A percentile compares a stretch with the other conserved stretches of the same genome.
phyloP scores from a whole-genome alignment of 495 filamentous ascomycete species.

The Lasiosphaeriaceae sp. region DNA sequence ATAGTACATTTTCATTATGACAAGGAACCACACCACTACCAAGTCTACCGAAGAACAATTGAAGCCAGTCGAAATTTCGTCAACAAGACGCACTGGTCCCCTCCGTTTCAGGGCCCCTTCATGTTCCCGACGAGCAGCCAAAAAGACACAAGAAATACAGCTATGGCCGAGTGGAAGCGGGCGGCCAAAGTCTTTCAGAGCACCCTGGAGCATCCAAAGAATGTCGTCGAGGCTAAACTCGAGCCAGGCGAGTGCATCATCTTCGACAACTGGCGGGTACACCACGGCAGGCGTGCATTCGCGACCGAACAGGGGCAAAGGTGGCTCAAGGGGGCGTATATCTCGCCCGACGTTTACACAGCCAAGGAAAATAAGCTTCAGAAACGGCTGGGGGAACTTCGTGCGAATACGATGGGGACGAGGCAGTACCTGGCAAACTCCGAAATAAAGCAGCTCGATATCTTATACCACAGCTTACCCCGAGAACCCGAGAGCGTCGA shows the following conservation, averaged over 20 bases:
- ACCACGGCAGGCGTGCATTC: constrained; percentile 77
- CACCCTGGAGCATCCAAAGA: constrained; percentile 42
- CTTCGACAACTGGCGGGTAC: constrained; percentile 75
- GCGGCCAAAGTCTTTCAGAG: constrained; percentile 45
- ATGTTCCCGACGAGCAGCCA: too few relatives aligned
- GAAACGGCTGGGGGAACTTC: not conserved
- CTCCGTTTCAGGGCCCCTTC: constrained; percentile 34
- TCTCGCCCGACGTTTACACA: constrained; percentile 64
- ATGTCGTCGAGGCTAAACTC: constrained; percentile 66
- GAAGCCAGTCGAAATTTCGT: constrained; percentile 22
- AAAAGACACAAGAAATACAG: too few relatives aligned
- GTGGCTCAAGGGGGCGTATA: constrained; percentile 83
- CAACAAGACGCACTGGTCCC: constrained; percentile 62
- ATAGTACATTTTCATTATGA: constrained; percentile 64
- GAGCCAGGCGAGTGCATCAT: constrained; percentile 77
- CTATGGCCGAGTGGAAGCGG: constrained; percentile 26
- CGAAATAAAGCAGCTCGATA: too few relatives aligned
- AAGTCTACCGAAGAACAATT: constrained; percentile 48
- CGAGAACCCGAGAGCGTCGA: too few relatives aligned
- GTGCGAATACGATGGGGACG: too few relatives aligned
- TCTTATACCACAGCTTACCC: too few relatives aligned
- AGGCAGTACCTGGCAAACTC: not conserved
- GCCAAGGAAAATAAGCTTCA: constrained; percentile 40
- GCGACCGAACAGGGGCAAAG: constrained; percentile 56
- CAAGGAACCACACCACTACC: constrained; percentile 61